A percentile compares a stretch with the other conserved stretches of the same genome.
These are phyloP conservation scores for Sutorius eximius DNA, from an alignment of 1,284 basidiomycete genomes.

Conservation along the genomic window DNA sequence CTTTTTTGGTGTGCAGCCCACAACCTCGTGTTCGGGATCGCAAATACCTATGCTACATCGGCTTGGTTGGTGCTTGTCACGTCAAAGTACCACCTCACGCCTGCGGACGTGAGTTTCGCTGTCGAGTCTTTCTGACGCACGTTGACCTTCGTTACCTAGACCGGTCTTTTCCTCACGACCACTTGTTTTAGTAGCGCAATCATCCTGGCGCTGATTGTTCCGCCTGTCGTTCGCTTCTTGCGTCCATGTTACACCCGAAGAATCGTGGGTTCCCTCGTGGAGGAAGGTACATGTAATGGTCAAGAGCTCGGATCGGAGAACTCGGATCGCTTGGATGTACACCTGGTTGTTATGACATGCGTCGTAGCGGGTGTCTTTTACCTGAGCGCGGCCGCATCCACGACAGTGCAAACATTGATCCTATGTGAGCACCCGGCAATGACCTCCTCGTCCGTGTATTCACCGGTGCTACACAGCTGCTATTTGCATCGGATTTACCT, in stretches of 20 bases:
- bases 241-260: conserved; percentile 20
- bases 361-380: conserved; percentile 14
- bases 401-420: conserved; percentile 8
- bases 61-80: conserved; percentile 32
- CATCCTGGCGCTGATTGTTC: conserved; percentile 14
- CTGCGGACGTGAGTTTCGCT: conserved; percentile 21
- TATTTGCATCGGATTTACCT: conserved; percentile 20
- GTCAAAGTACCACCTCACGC: conserved; percentile 23
- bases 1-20: conserved; percentile 31
- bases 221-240: conserved; percentile 19
- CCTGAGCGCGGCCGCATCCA: conserved; percentile 19
- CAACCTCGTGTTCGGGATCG: conserved; percentile 22
- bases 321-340: conserved; percentile 34
- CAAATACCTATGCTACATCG: conserved; percentile 14
- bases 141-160: conserved; percentile 19
- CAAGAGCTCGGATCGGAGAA: conserved; percentile 12
- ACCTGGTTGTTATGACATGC: conserved; percentile 28
- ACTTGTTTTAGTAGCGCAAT: conserved; percentile 13
- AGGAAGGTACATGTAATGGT: not conserved
- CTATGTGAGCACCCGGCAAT: conserved; percentile 9
- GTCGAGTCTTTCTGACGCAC: not conserved
- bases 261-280: not conserved
- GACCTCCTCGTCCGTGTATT: not conserved
- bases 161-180: conserved; percentile 25
- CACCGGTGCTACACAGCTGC: conserved; percentile 12